Percentiles rank a stretch among this genome's conserved stretches.
Conservation (phyloP, 2,329 filamentous ascomycete genomes). For the Microascus cirrosus region DNA sequence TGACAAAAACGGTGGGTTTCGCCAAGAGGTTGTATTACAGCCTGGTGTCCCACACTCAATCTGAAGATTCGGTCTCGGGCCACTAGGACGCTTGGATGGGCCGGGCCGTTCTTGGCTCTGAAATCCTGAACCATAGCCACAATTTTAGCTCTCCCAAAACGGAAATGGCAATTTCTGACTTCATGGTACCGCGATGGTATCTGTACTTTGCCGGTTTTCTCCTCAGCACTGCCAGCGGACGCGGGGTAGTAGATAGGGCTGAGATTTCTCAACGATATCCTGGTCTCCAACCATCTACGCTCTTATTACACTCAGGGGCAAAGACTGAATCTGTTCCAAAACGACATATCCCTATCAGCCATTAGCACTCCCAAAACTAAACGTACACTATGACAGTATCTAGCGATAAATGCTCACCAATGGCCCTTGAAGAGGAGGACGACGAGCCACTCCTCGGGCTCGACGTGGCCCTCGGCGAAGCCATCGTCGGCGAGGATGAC, state of each 20-base stretch:
- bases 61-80: not conserved
- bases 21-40: not conserved
- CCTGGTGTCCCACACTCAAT: not conserved
- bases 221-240: not conserved
- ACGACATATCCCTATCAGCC: not conserved
- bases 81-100: not conserved
- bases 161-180: not conserved
- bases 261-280: not conserved
- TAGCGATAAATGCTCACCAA: not conserved
- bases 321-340: not conserved
- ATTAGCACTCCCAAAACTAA: not conserved
- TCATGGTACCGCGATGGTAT: not conserved
- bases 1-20: not conserved
- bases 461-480: not conserved
- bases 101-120: not conserved
- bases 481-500: not conserved
- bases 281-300: too few species aligned
- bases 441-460: not conserved
- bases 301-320: not conserved
- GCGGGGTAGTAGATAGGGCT: not conserved
- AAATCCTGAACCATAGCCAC: not conserved
- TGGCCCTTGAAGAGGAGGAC: not conserved
- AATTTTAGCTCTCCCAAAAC: not conserved
- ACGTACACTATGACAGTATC: not conserved
- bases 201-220: not conserved